Base-by-base conservation (phyloP, 2,329 filamentous ascomycete genomes). In the Pseudophaeomoniella oleicola region DNA sequence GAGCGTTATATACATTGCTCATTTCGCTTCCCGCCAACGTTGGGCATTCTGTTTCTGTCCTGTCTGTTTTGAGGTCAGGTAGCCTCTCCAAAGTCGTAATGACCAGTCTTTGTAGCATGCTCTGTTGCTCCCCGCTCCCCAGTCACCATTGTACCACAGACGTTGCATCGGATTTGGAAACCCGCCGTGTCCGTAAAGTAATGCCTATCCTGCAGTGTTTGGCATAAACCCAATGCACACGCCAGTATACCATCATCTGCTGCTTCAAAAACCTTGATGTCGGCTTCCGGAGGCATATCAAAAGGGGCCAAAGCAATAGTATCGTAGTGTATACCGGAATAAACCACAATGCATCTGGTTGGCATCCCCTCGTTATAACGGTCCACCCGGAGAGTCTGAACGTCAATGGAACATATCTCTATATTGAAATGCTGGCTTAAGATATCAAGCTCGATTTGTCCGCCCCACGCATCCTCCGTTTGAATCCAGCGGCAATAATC, bases 321-420 rank as follows among this genome's bases (percentile, higher is more conserved):
- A 57, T 94, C 88, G 59, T 94, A 94, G 55, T 94, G 87, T 35
- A 94, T 90, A 2, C 86, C 86, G 0, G 81, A 88, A 58, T 94
- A 94, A 0, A 94, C 78, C 16, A 94, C 64, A 16, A 94, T 75
- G 50, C 83, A 87, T 4, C 84, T 70, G 30, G 69, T 72, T 19
- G 63, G 56, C 37, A 72, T 72, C 1, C 75, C 75, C 51, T 90
- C 82, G 45, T 92, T 92, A 59, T 88, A 92, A 4, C 72, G 72
- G 49, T 85, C 79, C 4, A 84, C 65, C 10, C 75, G 61, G 10
- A 76, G 55, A 29, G 74, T 71, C 48, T 79, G 68, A 2, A 94
- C 84, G 53, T 93, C 85, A 44, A 88, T 79, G 29, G 81, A 82
- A 56, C 76, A 83, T 36, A 93, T 85, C 53, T 94, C 84, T 17